A percentile compares a stretch with the other conserved stretches of the same genome.
Evolutionary conservation across 140 eudicot species (phyloP).

Genomic region (Erigeron philadelphicus): DNA sequence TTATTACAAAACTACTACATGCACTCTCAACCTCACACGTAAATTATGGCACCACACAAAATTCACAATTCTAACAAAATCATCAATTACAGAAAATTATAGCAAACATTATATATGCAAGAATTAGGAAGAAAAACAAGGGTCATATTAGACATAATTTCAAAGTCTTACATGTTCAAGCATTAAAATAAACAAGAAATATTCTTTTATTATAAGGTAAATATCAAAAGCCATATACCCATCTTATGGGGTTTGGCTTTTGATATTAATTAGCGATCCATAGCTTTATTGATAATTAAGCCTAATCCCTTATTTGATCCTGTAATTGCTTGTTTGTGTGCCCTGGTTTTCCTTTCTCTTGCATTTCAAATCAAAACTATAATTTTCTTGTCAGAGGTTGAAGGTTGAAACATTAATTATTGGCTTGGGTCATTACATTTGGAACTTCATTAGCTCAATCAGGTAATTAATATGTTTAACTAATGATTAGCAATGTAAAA

Average conservation of each 20-base stretch:
- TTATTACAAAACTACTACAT: conserved; percentile 12
- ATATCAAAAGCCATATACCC: conserved; percentile 38
- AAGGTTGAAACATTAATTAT: background rate
- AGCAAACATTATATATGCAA: conserved; percentile 21
- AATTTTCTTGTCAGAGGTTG: background rate
- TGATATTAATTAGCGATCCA: conserved; percentile 28
- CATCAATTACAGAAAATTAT: conserved; percentile 1
- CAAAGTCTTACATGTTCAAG: conserved; percentile 30
- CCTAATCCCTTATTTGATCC: conserved; percentile 20
- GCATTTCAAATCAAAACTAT: background rate
- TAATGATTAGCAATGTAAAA: no score
- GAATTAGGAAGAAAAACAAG: conserved; percentile 20
- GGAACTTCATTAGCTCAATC: conserved; percentile 7
- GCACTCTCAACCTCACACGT: conserved; percentile 29
- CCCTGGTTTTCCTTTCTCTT: conserved; percentile 22
- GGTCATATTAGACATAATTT: conserved; percentile 14
- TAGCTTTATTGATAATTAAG: background rate
- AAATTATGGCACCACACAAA: conserved; percentile 19
- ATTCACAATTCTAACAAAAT: conserved; percentile 26
- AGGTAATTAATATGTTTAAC: conserved; percentile 11
- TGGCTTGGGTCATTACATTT: conserved; percentile 4
- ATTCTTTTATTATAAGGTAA: conserved; percentile 20
- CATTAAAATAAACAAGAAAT: conserved; percentile 27
- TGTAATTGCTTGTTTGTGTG: background rate
- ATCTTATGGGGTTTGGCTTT: conserved; percentile 38